These are phyloP conservation scores for Coemansia sp. DNA, from an alignment of 192 early-diverging fungal genomes.

Conservation along the genomic window DNA sequence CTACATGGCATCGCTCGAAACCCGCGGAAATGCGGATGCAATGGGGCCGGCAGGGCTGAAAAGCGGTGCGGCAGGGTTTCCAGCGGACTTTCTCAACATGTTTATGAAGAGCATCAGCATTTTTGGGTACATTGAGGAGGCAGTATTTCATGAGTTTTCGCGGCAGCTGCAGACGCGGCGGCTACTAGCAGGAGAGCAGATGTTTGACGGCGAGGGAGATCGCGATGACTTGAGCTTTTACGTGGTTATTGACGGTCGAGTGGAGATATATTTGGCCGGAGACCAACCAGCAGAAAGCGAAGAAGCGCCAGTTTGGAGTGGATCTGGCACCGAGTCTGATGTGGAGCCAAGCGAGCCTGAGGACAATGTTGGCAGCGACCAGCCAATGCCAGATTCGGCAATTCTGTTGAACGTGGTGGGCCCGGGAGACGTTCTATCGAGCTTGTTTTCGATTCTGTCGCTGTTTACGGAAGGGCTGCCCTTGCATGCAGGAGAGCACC, in stretches of 20 bases:
- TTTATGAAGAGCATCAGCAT: constrained; percentile 77
- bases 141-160: constrained; percentile 94
- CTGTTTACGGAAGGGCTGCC: constrained; percentile 81
- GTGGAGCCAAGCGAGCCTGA: background rate
- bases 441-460: constrained; percentile 87
- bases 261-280: constrained; percentile 79
- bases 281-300: background rate
- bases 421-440: constrained; percentile 88
- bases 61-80: constrained; percentile 25
- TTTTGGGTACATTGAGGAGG: constrained; percentile 95
- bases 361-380: background rate
- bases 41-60: background rate
- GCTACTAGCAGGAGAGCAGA: constrained; percentile 71
- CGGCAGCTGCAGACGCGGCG: constrained; percentile 80
- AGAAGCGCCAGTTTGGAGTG: background rate
- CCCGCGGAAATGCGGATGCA: constrained; percentile 13
- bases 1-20: constrained; percentile 40
- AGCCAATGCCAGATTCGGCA: constrained; percentile 58
- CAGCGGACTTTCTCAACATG: constrained; percentile 54
- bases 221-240: constrained; percentile 75
- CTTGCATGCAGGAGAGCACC: constrained; percentile 20
- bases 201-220: constrained; percentile 70
- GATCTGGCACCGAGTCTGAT: background rate
- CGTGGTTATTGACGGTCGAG: constrained; percentile 92
- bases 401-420: constrained; percentile 79